phyloP scores from a whole-genome alignment of 768 basidiomycete genomes.

The Termitomyces sp. region DNA sequence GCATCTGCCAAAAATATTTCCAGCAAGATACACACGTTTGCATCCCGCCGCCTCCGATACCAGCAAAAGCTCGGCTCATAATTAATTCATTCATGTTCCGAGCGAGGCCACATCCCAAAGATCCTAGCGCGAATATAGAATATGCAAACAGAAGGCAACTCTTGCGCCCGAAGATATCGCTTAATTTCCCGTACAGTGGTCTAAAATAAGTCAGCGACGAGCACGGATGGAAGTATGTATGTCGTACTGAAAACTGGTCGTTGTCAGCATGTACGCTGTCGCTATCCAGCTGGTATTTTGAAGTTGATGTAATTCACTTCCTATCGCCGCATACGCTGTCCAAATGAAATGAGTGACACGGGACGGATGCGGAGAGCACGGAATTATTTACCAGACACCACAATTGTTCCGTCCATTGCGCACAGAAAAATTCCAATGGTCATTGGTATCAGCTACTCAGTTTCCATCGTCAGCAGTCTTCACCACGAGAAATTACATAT shows the following conservation, averaged over 20 bases:
- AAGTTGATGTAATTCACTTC: conserved; percentile 53
- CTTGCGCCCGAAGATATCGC: conserved; percentile 63
- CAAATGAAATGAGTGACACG: background rate
- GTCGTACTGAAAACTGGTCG: conserved; percentile 55
- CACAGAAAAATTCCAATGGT: conserved; percentile 40
- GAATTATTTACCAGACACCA: conserved; percentile 33
- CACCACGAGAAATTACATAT: too few relatives aligned
- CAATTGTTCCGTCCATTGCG: conserved; percentile 46
- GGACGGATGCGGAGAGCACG: background rate
- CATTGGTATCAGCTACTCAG: conserved; percentile 37
- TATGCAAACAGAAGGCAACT: conserved; percentile 52
- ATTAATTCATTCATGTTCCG: conserved; percentile 50
- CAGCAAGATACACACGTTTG: conserved; percentile 38
- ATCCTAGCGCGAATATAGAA: conserved; percentile 46
- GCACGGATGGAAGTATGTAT: background rate
- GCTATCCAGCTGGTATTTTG: conserved; percentile 66
- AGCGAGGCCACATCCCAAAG: conserved; percentile 46
- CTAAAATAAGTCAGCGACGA: conserved; percentile 20
- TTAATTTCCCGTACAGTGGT: conserved; percentile 58
- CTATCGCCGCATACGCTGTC: conserved; percentile 47
- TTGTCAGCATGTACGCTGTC: conserved; percentile 54
- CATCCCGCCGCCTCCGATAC: conserved; percentile 60
- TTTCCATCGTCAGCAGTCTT: background rate
- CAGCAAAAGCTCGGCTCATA: conserved; percentile 45
- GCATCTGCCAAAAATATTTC: background rate